Percentiles rank a stretch among this genome's conserved stretches.
phyloP scores from a whole-genome alignment of 2,329 filamentous ascomycete genomes.

The Pyricularia grisea region DNA sequence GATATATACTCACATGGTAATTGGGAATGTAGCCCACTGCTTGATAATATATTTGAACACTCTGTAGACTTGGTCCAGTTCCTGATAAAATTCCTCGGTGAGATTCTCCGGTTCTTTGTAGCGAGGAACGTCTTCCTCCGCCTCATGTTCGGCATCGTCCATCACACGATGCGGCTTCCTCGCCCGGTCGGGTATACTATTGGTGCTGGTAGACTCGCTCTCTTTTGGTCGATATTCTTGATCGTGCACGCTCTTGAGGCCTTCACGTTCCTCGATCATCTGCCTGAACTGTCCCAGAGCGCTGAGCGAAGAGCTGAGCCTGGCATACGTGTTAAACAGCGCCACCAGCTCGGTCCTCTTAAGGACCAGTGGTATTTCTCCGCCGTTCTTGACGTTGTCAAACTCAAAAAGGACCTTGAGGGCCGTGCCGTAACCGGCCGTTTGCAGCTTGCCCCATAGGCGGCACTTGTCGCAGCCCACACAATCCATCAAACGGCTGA shows the following conservation, averaged over 20 bases:
- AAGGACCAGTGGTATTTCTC: conserved; percentile 48
- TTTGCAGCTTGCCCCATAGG: conserved; percentile 96
- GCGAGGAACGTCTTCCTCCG: conserved; percentile 20
- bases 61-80: conserved; percentile 53
- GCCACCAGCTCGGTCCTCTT: conserved; percentile 89
- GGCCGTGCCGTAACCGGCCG: conserved; percentile 86
- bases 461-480: conserved; percentile 98
- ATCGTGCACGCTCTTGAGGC: conserved; percentile 14
- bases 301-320: conserved; percentile 71
- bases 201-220: conserved; percentile 4
- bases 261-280: conserved; percentile 35
- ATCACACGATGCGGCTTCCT: conserved; percentile 35
- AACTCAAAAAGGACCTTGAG: conserved; percentile 95
- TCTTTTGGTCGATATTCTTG: conserved; percentile 15
- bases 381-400: conserved; percentile 52
- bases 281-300: conserved; percentile 63
- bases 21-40: conserved; percentile 63
- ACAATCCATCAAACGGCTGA: conserved; percentile 95
- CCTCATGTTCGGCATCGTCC: conserved; percentile 30
- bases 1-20: conserved; percentile 51
- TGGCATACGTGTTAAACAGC: conserved; percentile 85
- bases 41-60: conserved; percentile 57
- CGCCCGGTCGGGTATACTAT: conserved; percentile 24
- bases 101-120: conserved; percentile 29
- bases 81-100: conserved; percentile 50